A percentile compares a stretch with the other conserved stretches of the same genome.
phyloP scores from a whole-genome alignment of 768 basidiomycete genomes.

The Tephrocybe sp. region DNA sequence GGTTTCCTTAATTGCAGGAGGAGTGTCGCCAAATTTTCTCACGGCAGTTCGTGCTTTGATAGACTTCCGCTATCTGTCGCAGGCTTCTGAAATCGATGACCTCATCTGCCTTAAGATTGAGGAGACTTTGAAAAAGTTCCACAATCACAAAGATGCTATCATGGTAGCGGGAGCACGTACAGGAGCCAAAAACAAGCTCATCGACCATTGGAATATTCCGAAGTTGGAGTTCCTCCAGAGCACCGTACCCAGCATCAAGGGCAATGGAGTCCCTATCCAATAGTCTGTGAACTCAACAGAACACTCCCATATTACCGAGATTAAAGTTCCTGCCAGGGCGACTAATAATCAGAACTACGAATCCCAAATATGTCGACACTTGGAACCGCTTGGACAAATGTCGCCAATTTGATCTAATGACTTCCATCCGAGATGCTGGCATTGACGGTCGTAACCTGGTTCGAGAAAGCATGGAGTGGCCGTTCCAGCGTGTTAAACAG shows the following conservation, averaged over 20 bases:
- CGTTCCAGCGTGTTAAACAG: not conserved
- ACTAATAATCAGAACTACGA: conserved; percentile 32
- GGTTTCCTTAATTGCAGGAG: conserved; percentile 32
- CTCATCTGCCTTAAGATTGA: conserved; percentile 14
- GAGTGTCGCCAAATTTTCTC: conserved; percentile 27
- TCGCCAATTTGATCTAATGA: conserved; percentile 25
- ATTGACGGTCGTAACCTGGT: not conserved
- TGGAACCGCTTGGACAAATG: conserved; percentile 30
- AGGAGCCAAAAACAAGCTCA: conserved; percentile 23
- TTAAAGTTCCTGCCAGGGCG: conserved; percentile 27
- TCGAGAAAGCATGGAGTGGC: not conserved
- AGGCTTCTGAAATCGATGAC: conserved; percentile 26
- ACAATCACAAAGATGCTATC: conserved; percentile 31
- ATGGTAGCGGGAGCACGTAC: conserved; percentile 22
- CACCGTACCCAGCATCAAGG: conserved; percentile 22
- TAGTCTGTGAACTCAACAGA: conserved; percentile 34
- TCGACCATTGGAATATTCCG: conserved; percentile 36
- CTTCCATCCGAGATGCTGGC: conserved; percentile 10
- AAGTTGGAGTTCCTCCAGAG: conserved; percentile 39
- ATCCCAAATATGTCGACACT: conserved; percentile 28
- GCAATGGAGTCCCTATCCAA: conserved; percentile 29
- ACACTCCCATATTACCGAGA: conserved; percentile 26
- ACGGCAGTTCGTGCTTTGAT: conserved; percentile 29
- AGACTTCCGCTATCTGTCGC: conserved; percentile 29
- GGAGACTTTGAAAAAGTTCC: conserved; percentile 26